These are phyloP conservation scores for Hortiboletus flavorubellus DNA, from an alignment of 768 basidiomycete genomes.

Conservation along the genomic window DNA sequence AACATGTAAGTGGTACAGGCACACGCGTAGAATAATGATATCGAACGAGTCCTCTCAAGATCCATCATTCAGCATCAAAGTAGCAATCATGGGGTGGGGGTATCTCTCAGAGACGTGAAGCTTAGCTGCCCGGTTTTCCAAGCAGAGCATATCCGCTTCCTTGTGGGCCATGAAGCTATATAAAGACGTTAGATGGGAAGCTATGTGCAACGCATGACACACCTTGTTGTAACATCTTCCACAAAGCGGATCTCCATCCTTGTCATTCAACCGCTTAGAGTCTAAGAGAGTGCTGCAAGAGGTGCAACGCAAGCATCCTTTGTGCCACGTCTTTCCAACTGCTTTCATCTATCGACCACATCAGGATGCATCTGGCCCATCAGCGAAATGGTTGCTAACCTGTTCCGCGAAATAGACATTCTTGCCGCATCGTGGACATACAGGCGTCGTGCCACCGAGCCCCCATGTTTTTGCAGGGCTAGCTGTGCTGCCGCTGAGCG, in stretches of 20 bases:
- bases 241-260: slow-evolving; percentile 70
- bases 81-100: background rate
- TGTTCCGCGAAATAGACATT: slow-evolving; percentile 87
- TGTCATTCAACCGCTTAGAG: slow-evolving; percentile 69
- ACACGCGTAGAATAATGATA: slow-evolving; percentile 20
- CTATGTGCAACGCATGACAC: background rate
- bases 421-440: slow-evolving; percentile 67
- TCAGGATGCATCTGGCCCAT: slow-evolving; percentile 2
- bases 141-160: slow-evolving; percentile 75
- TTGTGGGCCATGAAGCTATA: slow-evolving; percentile 67
- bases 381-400: slow-evolving; percentile 34
- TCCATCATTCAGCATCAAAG: slow-evolving; percentile 6
- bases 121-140: slow-evolving; percentile 46
- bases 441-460: slow-evolving; percentile 46
- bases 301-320: slow-evolving; percentile 70
- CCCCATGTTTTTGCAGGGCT: slow-evolving; percentile 52
- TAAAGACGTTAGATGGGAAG: background rate
- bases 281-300: slow-evolving; percentile 70
- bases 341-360: slow-evolving; percentile 59
- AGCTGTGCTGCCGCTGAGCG: slow-evolving; percentile 42
- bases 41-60: slow-evolving; percentile 5
- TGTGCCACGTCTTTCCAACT: slow-evolving; percentile 77
- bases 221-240: slow-evolving; percentile 72
- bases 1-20: slow-evolving; percentile 22
- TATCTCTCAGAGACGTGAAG: background rate